A percentile compares a stretch with the other conserved stretches of the same genome.
Evolutionary conservation across 257 asterid species (phyloP).

Genomic region (Verbena officinalis): DNA sequence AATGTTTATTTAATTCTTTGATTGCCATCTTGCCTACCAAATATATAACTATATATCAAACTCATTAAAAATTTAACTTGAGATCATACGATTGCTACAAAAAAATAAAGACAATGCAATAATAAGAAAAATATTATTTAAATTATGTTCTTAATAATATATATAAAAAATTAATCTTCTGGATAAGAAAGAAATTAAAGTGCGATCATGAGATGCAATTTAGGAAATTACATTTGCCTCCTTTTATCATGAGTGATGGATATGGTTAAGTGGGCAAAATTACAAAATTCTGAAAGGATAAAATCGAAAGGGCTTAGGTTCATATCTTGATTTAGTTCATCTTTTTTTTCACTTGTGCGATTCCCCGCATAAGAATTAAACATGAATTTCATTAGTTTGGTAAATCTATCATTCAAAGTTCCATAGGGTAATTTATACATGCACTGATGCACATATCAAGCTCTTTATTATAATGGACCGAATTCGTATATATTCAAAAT

Average conservation of each 20-base stretch:
- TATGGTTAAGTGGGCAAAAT: neutral
- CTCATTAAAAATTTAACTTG: too few relatives aligned
- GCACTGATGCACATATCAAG: too few relatives aligned
- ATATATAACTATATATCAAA: neutral
- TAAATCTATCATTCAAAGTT: too few relatives aligned
- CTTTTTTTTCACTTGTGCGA: neutral
- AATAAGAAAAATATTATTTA: too few relatives aligned
- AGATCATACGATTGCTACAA: too few relatives aligned
- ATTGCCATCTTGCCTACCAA: slow-evolving; percentile 35
- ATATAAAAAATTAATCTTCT: too few relatives aligned
- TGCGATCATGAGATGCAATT: neutral
- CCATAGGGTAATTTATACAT: too few relatives aligned
- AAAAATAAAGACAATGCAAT: too few relatives aligned
- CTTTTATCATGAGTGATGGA: neutral
- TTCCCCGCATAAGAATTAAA: neutral
- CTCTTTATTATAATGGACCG: too few relatives aligned
- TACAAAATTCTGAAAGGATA: neutral
- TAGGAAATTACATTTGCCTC: neutral
- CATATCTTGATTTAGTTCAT: slow-evolving; percentile 2
- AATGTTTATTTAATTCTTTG: slow-evolving; percentile 2
- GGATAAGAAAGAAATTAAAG: neutral
- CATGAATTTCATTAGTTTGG: neutral
- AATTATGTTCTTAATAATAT: too few relatives aligned
- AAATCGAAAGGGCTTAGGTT: neutral
- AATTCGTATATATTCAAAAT: too few relatives aligned